These are phyloP conservation scores for Carallia brachiata DNA, from an alignment of 345 rosid genomes.

Conservation along the genomic window DNA sequence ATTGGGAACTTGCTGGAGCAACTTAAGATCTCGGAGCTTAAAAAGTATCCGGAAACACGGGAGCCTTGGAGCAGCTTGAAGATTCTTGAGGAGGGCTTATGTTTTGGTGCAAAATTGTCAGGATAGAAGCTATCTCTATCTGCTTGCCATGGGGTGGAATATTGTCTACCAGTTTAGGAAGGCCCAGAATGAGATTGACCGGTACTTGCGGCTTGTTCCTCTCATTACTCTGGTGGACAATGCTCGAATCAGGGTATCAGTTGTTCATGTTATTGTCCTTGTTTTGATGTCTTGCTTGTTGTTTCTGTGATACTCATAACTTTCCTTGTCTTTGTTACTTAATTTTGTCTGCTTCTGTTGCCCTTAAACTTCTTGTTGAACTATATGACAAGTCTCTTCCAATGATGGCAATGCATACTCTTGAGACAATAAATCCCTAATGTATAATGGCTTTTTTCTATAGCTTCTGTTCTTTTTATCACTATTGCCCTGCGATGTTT, in stretches of 20 bases:
- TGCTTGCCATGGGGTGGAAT: conserved; percentile 99
- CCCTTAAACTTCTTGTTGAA: too few species aligned
- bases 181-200: conserved; percentile 94
- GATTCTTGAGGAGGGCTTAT: conserved; percentile 88
- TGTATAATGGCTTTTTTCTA: too few species aligned
- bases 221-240: conserved; percentile 94
- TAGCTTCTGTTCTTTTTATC: too few species aligned
- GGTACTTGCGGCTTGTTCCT: conserved; percentile 83
- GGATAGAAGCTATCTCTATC: conserved; percentile 85
- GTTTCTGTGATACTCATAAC: too few species aligned
- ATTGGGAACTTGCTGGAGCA: conserved; percentile 84
- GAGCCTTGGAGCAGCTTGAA: conserved; percentile 98
- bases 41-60: conserved; percentile 88
- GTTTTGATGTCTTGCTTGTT: not conserved
- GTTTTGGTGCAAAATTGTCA: conserved; percentile 83
- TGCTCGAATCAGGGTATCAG: conserved; percentile 81
- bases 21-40: conserved; percentile 88
- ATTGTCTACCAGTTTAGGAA: conserved; percentile 94
- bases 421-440: too few species aligned
- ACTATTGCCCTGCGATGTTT: too few species aligned
- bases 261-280: not conserved
- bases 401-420: too few species aligned
- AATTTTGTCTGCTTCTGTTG: too few species aligned
- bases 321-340: too few species aligned
- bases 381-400: too few species aligned